Percentiles rank a stretch among this genome's conserved stretches.
Evolutionary conservation across 2,329 filamentous ascomycete species (phyloP).

Genomic region (Colletotrichum echinochloae): DNA sequence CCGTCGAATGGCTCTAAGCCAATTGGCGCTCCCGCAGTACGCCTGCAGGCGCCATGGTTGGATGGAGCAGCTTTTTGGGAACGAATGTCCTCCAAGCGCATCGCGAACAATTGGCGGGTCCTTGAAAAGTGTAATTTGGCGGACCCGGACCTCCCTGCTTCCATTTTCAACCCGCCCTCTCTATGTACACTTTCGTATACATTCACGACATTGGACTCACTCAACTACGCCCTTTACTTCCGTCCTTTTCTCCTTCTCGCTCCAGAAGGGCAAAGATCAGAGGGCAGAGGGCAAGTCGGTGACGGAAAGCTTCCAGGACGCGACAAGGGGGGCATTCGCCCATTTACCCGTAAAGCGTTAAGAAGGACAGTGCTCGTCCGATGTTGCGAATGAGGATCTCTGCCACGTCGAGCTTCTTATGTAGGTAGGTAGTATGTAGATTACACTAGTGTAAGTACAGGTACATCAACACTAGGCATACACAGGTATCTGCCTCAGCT

Average conservation of each 20-base stretch:
- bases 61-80: conserved; percentile 27
- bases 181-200: background rate
- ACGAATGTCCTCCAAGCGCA: conserved; percentile 19
- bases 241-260: background rate
- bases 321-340: background rate
- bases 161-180: background rate
- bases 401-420: background rate
- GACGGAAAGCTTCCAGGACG: background rate
- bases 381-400: conserved; percentile 13
- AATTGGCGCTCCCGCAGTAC: conserved; percentile 16
- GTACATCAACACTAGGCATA: background rate
- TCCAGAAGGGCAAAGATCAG: background rate
- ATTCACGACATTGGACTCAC: background rate
- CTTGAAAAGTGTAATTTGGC: conserved; percentile 28
- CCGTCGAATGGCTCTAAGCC: conserved; percentile 11
- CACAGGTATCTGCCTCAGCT: background rate
- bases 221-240: background rate
- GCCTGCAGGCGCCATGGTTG: conserved; percentile 28
- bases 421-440: background rate
- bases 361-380: conserved; percentile 21
- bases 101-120: conserved; percentile 24
- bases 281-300: background rate
- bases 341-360: background rate
- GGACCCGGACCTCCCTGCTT: conserved; percentile 2
- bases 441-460: background rate